Evolutionary conservation across 768 basidiomycete species (phyloP).

Genomic region (Pleurotus tuber-regium): DNA sequence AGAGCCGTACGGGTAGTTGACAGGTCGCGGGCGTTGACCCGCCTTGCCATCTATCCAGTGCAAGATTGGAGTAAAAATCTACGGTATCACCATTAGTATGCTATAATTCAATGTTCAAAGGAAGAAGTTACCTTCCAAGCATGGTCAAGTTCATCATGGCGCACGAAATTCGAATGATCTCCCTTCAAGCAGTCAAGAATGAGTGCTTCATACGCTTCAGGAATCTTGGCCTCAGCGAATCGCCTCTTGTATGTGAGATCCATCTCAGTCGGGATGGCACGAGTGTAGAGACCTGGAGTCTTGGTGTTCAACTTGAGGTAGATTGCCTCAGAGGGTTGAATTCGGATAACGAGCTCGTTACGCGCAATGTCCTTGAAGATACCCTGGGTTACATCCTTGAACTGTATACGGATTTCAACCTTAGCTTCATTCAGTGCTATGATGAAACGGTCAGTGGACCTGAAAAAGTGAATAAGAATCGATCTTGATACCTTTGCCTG

Average conservation of each 20-base stretch:
- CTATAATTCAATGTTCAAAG: neutral
- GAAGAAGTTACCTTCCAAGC: conserved; percentile 87
- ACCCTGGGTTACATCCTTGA: conserved; percentile 95
- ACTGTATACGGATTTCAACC: conserved; percentile 96
- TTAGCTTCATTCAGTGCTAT: conserved; percentile 96
- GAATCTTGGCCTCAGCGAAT: conserved; percentile 88
- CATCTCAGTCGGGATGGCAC: conserved; percentile 95
- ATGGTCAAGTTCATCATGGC: conserved; percentile 94
- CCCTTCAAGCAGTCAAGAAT: conserved; percentile 95
- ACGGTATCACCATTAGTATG: neutral
- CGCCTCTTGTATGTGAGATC: conserved; percentile 97
- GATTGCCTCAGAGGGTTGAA: conserved; percentile 94
- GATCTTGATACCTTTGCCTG: conserved; percentile 95
- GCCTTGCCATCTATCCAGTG: conserved; percentile 91
- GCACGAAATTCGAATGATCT: conserved; percentile 99
- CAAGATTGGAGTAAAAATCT: conserved; percentile 93
- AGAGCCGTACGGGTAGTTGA: conserved; percentile 88
- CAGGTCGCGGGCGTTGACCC: conserved; percentile 66
- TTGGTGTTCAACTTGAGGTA: conserved; percentile 98
- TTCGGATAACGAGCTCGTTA: conserved; percentile 96
- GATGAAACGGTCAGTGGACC: conserved; percentile 10
- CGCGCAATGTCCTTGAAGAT: conserved; percentile 96
- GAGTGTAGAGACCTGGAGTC: conserved; percentile 85
- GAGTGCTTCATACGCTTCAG: conserved; percentile 94
- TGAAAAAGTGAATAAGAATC: no score